Evolutionary conservation across 768 basidiomycete species (phyloP).

Genomic region (Phylloporus rhodoxanthus): DNA sequence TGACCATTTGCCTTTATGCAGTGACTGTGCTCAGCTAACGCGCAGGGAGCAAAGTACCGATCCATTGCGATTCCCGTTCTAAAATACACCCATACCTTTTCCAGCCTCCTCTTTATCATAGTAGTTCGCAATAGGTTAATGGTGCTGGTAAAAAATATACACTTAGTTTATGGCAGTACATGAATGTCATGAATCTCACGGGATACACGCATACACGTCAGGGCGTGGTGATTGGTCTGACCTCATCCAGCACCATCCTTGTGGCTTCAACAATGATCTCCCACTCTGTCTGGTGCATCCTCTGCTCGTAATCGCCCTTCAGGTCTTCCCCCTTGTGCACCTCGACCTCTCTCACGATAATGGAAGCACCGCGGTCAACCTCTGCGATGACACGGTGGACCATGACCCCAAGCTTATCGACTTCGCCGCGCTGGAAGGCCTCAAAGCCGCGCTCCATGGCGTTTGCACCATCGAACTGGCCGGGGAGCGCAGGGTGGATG

Average conservation of each 20-base stretch:
- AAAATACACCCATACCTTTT: constrained; percentile 9
- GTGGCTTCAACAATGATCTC: constrained; percentile 87
- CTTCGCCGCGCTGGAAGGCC: constrained; percentile 79
- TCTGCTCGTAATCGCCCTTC: constrained; percentile 59
- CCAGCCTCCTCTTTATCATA: constrained; percentile 1
- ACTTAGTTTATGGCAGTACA: constrained; percentile 17
- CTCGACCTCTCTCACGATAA: constrained; percentile 75
- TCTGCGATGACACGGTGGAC: constrained; percentile 90
- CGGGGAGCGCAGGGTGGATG: constrained; percentile 92
- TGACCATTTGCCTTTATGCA: constrained; percentile 4
- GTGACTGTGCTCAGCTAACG: constrained; percentile 17
- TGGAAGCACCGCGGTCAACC: constrained; percentile 87
- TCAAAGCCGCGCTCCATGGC: constrained; percentile 87
- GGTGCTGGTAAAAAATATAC: constrained; percentile 9
- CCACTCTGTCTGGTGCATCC: constrained; percentile 83
- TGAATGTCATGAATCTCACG: constrained; percentile 9
- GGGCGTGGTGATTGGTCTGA: constrained; percentile 21
- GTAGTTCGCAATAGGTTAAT: constrained; percentile 15
- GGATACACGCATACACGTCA: neutral
- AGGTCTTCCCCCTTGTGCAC: constrained; percentile 66
- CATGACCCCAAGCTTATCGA: constrained; percentile 79
- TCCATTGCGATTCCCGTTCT: constrained; percentile 28
- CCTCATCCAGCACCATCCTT: constrained; percentile 56
- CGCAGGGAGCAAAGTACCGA: constrained; percentile 5
- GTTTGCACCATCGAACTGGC: constrained; percentile 93